Conservation (phyloP, 192 early-diverging fungal genomes). For the Gonapodya prolifera region DNA sequence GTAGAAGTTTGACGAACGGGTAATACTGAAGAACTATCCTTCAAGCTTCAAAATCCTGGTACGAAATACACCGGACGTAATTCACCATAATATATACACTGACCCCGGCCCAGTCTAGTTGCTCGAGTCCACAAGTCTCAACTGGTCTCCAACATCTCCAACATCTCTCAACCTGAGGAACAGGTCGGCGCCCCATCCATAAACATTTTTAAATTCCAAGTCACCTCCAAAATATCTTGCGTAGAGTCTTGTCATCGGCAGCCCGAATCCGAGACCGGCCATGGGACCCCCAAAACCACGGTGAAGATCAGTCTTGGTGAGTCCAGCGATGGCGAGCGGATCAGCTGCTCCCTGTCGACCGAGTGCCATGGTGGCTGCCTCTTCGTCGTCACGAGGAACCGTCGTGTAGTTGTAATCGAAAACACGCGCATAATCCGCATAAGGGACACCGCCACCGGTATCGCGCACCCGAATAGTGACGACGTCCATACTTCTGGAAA, state of each 20-base stretch:
- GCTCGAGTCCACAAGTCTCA: no score
- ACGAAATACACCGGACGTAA: no score
- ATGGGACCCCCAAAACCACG: slow-evolving; percentile 86
- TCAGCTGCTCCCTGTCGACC: slow-evolving; percentile 22
- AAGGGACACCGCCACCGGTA: slow-evolving; percentile 79
- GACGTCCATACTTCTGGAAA: slow-evolving; percentile 61
- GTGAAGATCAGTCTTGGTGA: slow-evolving; percentile 64
- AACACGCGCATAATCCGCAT: slow-evolving; percentile 55
- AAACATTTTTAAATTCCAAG: slow-evolving; percentile 66
- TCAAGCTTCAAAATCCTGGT: no score
- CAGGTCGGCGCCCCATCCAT: slow-evolving; percentile 81
- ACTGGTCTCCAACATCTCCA: no score
- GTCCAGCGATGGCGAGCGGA: slow-evolving; percentile 31
- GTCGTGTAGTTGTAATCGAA: slow-evolving; percentile 95
- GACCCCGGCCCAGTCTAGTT: no score
- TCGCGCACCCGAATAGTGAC: slow-evolving; percentile 79
- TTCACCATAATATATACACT: no score
- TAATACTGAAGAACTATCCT: no score
- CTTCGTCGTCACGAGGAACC: slow-evolving; percentile 44
- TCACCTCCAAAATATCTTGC: slow-evolving; percentile 89
- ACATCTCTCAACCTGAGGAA: slow-evolving; percentile 83
- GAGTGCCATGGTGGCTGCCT: slow-evolving; percentile 10
- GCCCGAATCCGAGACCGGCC: slow-evolving; percentile 63
- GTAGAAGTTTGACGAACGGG: no score
- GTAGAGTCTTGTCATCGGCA: slow-evolving; percentile 79